These are phyloP conservation scores for Prunella vulgaris DNA, from an alignment of 257 asterid genomes.

Conservation along the genomic window DNA sequence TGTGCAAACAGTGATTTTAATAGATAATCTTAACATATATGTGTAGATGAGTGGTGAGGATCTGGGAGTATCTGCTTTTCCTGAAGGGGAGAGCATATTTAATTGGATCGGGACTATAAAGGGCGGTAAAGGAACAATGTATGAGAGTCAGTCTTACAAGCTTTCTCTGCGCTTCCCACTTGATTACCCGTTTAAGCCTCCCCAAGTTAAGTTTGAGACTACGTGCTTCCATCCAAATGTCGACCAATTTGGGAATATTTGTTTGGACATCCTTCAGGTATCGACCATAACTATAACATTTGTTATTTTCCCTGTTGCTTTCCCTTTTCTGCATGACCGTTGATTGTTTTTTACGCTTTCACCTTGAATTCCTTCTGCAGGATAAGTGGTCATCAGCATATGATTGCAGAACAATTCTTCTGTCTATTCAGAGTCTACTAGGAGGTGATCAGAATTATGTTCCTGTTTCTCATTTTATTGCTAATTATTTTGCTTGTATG, in stretches of 20 bases:
- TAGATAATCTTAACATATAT: neutral
- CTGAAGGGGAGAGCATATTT: conserved; percentile 65
- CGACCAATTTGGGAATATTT: conserved; percentile 62
- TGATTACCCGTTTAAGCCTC: conserved; percentile 81
- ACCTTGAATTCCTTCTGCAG: conserved; percentile 25
- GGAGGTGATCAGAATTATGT: conserved; percentile 43
- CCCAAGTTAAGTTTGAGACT: conserved; percentile 69
- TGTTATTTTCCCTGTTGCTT: neutral
- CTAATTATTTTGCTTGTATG: neutral
- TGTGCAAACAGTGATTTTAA: neutral
- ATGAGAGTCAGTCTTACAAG: conserved; percentile 57
- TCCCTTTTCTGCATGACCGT: neutral
- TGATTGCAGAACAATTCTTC: conserved; percentile 71
- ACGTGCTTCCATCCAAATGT: conserved; percentile 76
- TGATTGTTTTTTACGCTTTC: neutral
- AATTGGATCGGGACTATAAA: conserved; percentile 65
- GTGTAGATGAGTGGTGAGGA: conserved; percentile 63
- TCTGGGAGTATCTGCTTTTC: conserved; percentile 68
- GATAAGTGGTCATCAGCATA: conserved; percentile 83
- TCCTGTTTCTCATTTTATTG: neutral
- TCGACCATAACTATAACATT: neutral
- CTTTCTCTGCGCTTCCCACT: conserved; percentile 60
- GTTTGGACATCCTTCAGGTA: conserved; percentile 80
- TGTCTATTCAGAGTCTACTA: conserved; percentile 64
- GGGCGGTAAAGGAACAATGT: conserved; percentile 65